phyloP scores from a whole-genome alignment of 2,329 filamentous ascomycete genomes.

The Neofusicoccum cordaticola region DNA sequence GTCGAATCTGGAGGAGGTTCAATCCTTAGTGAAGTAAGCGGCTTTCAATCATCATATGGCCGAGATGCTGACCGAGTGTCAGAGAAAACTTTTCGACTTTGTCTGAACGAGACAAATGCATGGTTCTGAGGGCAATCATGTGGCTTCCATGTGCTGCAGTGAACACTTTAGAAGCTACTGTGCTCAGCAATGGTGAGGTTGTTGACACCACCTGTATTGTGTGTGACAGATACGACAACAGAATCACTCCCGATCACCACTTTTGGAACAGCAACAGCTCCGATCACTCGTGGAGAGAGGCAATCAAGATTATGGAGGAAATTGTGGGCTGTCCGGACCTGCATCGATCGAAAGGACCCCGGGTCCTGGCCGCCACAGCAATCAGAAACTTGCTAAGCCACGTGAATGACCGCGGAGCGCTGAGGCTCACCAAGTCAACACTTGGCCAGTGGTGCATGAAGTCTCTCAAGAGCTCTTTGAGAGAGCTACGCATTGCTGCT shows the following conservation, averaged over 20 bases:
- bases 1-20: background rate
- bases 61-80: background rate
- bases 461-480: slow-evolving; percentile 75
- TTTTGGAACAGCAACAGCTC: slow-evolving; percentile 7
- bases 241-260: slow-evolving; percentile 14
- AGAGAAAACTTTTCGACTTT: background rate
- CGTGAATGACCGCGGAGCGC: slow-evolving; percentile 55
- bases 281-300: slow-evolving; percentile 33
- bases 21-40: background rate
- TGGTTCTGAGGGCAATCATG: background rate
- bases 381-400: slow-evolving; percentile 70
- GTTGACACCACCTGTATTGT: background rate
- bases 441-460: slow-evolving; percentile 79
- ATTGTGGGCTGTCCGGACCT: slow-evolving; percentile 31
- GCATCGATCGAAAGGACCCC: slow-evolving; percentile 28
- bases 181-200: slow-evolving; percentile 5
- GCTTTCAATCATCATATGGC: background rate
- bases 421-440: slow-evolving; percentile 65
- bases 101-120: background rate
- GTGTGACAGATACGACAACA: background rate
- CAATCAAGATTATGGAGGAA: background rate
- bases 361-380: slow-evolving; percentile 66
- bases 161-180: background rate
- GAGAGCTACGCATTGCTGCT: slow-evolving; percentile 81
- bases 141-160: slow-evolving; percentile 13